Percentiles rank a stretch among this genome's conserved stretches.
Conservation (phyloP, 23 red algal species). For the Agarophyton chilense region DNA sequence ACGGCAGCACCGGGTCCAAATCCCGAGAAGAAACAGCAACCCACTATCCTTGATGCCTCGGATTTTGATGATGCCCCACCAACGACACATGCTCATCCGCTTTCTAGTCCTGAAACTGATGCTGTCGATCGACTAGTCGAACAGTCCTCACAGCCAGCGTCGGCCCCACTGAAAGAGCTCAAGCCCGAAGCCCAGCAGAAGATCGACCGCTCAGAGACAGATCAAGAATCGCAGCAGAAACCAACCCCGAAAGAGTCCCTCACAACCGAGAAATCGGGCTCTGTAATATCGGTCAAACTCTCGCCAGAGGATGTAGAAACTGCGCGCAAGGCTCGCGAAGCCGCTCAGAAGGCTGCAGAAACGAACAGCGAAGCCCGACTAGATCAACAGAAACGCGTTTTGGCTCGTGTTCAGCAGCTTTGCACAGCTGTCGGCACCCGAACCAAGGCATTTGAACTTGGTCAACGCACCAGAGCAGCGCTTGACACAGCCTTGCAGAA, state of each 20-base stretch:
- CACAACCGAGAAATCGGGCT: not conserved
- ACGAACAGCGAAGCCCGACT: not conserved
- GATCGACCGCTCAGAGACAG: not conserved
- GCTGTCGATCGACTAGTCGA: constrained; percentile 1
- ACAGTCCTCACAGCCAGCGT: not conserved
- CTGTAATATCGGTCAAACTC: not conserved
- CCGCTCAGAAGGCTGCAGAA: constrained; percentile 8
- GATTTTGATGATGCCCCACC: not conserved
- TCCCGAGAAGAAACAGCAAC: not conserved
- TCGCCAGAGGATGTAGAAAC: constrained; percentile 12
- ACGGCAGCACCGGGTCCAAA: not conserved
- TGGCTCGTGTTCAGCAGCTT: constrained; percentile 39
- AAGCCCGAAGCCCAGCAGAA: not conserved
- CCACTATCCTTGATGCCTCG: not conserved
- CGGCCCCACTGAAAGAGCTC: not conserved
- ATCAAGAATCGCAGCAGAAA: not conserved
- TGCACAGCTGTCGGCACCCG: constrained; percentile 4
- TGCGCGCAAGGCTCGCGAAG: constrained; percentile 20
- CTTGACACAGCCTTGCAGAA: not conserved
- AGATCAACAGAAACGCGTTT: not conserved
- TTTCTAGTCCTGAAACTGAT: not conserved
- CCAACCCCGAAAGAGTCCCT: not conserved
- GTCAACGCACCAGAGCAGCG: constrained; percentile 10
- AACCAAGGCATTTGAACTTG: constrained; percentile 40
- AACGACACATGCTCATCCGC: not conserved